These are phyloP conservation scores for Brassica cretica DNA, from an alignment of 345 rosid genomes.

Conservation along the genomic window DNA sequence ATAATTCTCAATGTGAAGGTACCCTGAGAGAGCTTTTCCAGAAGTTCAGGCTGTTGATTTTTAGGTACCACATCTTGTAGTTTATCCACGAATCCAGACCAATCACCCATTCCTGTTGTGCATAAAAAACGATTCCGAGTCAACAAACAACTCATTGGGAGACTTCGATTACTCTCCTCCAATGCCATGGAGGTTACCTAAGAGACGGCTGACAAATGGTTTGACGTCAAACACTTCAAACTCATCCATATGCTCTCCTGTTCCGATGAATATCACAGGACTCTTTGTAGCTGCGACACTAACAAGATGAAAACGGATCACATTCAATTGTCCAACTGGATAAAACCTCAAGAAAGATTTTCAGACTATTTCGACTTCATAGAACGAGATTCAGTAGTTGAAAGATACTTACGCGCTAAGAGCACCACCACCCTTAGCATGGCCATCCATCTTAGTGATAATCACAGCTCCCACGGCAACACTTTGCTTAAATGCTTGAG, in stretches of 20 bases:
- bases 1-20: conserved; percentile 81
- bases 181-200: conserved; percentile 51
- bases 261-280: conserved; percentile 90
- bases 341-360: background rate
- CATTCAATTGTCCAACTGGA: background rate
- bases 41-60: conserved; percentile 95
- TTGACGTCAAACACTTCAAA: conserved; percentile 94
- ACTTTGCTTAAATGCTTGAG: conserved; percentile 86
- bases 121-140: background rate
- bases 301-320: conserved; percentile 24
- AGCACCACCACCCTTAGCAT: conserved; percentile 97
- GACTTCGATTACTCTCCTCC: background rate
- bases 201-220: conserved; percentile 83
- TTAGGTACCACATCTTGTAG: conserved; percentile 91
- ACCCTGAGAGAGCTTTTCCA: conserved; percentile 92
- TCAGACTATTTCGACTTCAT: background rate
- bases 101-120: conserved; percentile 81
- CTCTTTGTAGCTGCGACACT: conserved; percentile 96
- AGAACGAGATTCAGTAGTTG: background rate
- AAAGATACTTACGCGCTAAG: conserved; percentile 82
- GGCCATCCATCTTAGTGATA: conserved; percentile 90
- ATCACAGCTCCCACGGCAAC: conserved; percentile 87
- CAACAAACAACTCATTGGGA: background rate
- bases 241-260: conserved; percentile 93
- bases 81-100: conserved; percentile 94